phyloP scores from a whole-genome alignment of 441 rosid genomes.

The Syzygium malaccense region DNA sequence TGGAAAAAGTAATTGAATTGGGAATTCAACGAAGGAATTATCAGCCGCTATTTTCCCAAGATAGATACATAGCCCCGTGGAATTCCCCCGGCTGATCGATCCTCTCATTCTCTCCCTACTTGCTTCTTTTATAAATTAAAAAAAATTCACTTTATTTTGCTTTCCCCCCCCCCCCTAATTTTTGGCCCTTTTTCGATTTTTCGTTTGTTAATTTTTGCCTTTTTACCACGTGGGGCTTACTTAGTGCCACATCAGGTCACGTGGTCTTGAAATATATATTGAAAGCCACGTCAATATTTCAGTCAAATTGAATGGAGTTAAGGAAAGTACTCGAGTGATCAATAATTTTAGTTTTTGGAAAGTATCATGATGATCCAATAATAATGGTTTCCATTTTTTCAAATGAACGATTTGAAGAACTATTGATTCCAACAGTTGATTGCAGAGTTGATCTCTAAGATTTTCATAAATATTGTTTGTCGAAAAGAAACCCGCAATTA shows the following conservation, averaged over 20 bases:
- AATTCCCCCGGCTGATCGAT: not conserved
- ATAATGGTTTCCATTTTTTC: not conserved
- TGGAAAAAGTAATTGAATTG: not conserved
- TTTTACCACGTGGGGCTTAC: not conserved
- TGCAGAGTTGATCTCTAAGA: not conserved
- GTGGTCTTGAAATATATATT: not conserved
- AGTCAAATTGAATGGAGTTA: not conserved
- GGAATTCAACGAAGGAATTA: not conserved
- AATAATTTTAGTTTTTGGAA: not conserved
- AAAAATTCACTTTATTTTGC: not conserved
- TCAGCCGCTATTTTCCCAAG: not conserved
- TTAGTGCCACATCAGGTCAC: not conserved
- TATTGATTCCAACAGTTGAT: not conserved
- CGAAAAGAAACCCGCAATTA: not conserved
- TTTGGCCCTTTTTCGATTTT: not conserved
- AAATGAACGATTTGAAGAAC: rapidly evolving
- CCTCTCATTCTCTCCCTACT: not conserved
- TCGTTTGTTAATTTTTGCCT: not conserved
- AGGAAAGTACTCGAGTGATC: not conserved
- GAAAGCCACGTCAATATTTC: not conserved
- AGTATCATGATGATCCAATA: not conserved
- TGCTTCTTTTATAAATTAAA: not conserved
- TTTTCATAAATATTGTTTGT: not conserved
- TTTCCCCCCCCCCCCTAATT: not conserved
- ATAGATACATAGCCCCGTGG: not conserved